phyloP scores from a whole-genome alignment of 352 stramenopile genomes.

The Phytophthora vignae region DNA sequence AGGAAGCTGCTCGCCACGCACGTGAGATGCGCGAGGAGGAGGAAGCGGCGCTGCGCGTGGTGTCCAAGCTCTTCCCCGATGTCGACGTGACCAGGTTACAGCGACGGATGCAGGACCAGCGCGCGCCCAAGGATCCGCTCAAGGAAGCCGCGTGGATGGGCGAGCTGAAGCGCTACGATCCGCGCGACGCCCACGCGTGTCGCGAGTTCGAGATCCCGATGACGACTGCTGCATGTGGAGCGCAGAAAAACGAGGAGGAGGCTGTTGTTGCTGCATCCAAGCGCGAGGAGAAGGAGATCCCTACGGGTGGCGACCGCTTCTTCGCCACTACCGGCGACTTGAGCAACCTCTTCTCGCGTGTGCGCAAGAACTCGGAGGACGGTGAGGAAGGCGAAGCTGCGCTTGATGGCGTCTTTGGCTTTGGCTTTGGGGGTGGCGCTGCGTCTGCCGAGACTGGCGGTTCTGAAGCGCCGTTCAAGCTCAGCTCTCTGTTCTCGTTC shows the following conservation, averaged over 20 bases:
- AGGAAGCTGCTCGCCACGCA: slow-evolving; percentile 44
- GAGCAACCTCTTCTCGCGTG: slow-evolving; percentile 75
- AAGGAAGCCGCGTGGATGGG: slow-evolving; percentile 87
- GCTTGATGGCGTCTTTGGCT: slow-evolving; percentile 72
- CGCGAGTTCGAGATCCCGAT: slow-evolving; percentile 65
- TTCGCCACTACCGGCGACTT: slow-evolving; percentile 69
- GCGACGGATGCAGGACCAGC: slow-evolving; percentile 47
- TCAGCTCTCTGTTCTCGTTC: slow-evolving; percentile 78
- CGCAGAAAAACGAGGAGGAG: slow-evolving; percentile 33
- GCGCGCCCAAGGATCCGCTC: slow-evolving; percentile 62
- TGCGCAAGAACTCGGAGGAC: slow-evolving; percentile 87
- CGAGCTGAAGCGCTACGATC: slow-evolving; percentile 75
- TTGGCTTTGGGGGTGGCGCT: not conserved
- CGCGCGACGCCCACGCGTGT: slow-evolving; percentile 47
- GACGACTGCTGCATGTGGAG: slow-evolving; percentile 27
- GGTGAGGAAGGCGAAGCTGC: slow-evolving; percentile 77
- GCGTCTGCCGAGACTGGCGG: slow-evolving; percentile 7
- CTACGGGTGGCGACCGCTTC: slow-evolving; percentile 73
- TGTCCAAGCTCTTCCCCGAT: slow-evolving; percentile 71
- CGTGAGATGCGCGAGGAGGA: slow-evolving; percentile 63
- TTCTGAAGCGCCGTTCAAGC: slow-evolving; percentile 55
- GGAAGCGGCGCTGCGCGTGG: slow-evolving; percentile 56
- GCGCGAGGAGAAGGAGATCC: slow-evolving; percentile 56
- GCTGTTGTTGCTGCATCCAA: slow-evolving; percentile 3
- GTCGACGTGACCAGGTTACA: slow-evolving; percentile 74